Conservation (phyloP, 1,284 basidiomycete genomes). For the Quambalaria eucalypti region DNA sequence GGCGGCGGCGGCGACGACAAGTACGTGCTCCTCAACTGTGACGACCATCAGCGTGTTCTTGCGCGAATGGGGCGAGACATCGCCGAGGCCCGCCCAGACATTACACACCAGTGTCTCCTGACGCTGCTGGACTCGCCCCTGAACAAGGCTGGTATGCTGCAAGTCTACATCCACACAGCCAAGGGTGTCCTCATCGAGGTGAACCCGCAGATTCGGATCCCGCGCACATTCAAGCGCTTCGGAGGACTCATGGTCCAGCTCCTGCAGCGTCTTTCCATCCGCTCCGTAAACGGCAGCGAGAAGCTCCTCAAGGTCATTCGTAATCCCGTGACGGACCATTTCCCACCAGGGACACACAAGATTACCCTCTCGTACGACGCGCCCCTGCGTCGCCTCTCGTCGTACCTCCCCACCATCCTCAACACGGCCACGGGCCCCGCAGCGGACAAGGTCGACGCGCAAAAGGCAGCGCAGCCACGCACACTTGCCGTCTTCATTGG, state of each 20-base stretch:
- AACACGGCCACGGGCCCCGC: conserved; percentile 62
- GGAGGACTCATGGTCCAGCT: conserved; percentile 96
- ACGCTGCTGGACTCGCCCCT: conserved; percentile 94
- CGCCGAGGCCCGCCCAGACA: conserved; percentile 93
- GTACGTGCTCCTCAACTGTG: conserved; percentile 94
- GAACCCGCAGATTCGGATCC: conserved; percentile 93
- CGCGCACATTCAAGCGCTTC: conserved; percentile 96
- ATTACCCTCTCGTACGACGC: conserved; percentile 80
- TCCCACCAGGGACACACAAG: conserved; percentile 91
- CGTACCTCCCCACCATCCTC: conserved; percentile 64
- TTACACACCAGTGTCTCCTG: conserved; percentile 96
- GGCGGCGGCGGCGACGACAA: conserved; percentile 58
- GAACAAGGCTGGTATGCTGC: conserved; percentile 91
- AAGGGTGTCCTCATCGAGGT: conserved; percentile 96
- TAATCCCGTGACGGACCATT: conserved; percentile 92
- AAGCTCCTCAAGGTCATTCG: conserved; percentile 95
- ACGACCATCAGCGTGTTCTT: conserved; percentile 96
- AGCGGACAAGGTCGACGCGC: neutral
- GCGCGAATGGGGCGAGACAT: conserved; percentile 97
- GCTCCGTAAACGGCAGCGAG: conserved; percentile 90
- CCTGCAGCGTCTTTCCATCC: conserved; percentile 86
- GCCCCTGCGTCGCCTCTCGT: conserved; percentile 68
- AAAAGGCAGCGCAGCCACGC: neutral
- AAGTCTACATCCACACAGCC: conserved; percentile 97
- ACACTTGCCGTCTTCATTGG: conserved; percentile 91